Evolutionary conservation across 495 filamentous ascomycete species (phyloP), one percentile per base, ranked within the genome.

Genomic region (Neurospora sp.): DNA sequence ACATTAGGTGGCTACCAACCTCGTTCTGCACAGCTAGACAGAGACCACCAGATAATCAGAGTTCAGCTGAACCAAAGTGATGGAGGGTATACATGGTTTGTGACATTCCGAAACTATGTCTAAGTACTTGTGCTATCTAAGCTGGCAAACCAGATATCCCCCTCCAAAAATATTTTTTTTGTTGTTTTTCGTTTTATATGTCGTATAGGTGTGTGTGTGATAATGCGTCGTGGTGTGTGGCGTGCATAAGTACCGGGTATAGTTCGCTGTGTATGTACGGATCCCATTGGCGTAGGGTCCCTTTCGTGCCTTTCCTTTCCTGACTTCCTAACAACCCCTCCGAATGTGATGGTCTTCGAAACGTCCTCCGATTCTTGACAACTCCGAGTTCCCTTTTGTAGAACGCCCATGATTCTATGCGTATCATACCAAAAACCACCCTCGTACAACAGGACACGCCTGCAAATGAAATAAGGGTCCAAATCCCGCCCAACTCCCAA

Each of bases 21-120:
- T 65, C 27, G 14, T 16, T 16, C 22, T 35, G 12, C 53, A 35
- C 14, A 14, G 7, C 27, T 27, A 53, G 53, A 35, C 22, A 65
- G 20, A 27, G 20, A 59, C 47, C 9, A 53, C 47, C 9, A 5
- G 53, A 65, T 65, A 16, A 12, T 8, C 2, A 16, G 27, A 37
- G 53, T 8, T 35, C 27, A 35, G 18, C 27, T 35, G 53, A 65
- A 59, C n/a, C 41, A 65, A 27, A 2, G 3, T 38, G n/a, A 1
- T 39, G 44, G 53, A 74, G 38, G 35, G 53, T 59, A 72, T 69
- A 74, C n/a, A 59, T 71, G 44, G 70, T 59, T 68, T 76, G 70
- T 73, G 78, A 75, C 74, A 70, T 73, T 71, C 37, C 71, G 71
- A 75, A 73, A 73, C 76, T 78, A 78, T 76, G 77, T 75, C 71